Base-by-base conservation (phyloP, 2,329 filamentous ascomycete species). In the Scedosporium apiospermum region DNA sequence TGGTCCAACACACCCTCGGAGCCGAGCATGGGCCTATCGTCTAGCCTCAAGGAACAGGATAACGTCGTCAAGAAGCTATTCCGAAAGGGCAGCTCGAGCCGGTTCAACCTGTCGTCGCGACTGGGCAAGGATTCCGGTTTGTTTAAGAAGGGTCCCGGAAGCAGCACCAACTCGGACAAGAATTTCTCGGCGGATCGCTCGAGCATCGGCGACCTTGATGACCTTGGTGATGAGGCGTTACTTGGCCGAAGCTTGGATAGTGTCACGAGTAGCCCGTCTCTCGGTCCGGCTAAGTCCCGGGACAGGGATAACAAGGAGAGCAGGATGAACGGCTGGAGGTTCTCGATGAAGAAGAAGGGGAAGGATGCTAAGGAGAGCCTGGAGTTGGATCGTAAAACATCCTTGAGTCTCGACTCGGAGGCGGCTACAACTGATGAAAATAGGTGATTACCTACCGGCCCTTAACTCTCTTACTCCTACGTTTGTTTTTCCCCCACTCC, bases 61-160 rank as follows among this genome's bases (percentile, higher is more conserved):
- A 83, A 84, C 65, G 82, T 83, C 62, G 75, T 87, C 66, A 76
- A 80, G 69, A 83, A 86, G 70, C 76, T 88, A 58, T 81, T 88
- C 63, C 82, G 85, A 38, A 88, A 88, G 74, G 83, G 85, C 59
- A 87, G 83, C 70, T 85, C 84, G 6, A 80, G 83, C 72, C 88
- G 88, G 74, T 88, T 88, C 70, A 84, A 83, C 71, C 75, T 87
- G 64, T 80, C 84, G 12, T 84, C 83, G 58, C 72, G 82, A 63
- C 68, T 82, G 21, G 77, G 78, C 60, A 88, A 84, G 68, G 80
- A 82, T 57, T 78, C 79, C 30, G 71, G 75, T 9, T 72, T 83
- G 27, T 84, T 84, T 67, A 85, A 87, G 76, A 87, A 86, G 68
- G 82, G 81, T 3, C 76, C 81, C 5, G 79, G 82, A 58, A 86